Evolutionary conservation across 2,329 filamentous ascomycete species (phyloP), one percentile per base, ranked within the genome.

Genomic region (Colletotrichum sp.): DNA sequence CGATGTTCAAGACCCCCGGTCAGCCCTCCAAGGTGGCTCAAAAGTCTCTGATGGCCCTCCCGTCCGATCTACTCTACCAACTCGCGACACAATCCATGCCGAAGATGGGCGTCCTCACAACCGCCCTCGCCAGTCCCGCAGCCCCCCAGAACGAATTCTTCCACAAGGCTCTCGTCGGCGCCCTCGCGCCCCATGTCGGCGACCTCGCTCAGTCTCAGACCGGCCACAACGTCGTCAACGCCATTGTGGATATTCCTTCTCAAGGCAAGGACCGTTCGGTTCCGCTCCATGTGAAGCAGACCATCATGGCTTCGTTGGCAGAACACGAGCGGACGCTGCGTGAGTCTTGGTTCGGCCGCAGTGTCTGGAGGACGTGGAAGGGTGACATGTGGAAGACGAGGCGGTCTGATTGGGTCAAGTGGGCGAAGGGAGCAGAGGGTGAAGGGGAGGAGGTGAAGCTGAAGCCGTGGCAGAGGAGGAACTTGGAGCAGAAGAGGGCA

Each of bases 1-100:
- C 94, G 6, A 94, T 99, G 87, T 91, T 99, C 67, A 86, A 91
- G 9, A 93, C 95, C 30, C 91, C 94, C 0, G 95, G 95, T 1
- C 84, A 90, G 1, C 87, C 96, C 3, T 90, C 91, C 72, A 91
- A 91, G 67, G 89, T 96, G 13, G 90, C 98, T 36, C 95, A 97
- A 82, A 90, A 93, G 18, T 91, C 93, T n/a, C 85, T 97, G 28
- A 86, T 93, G 24, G 87, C 91, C 6, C 89, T 94, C 78, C 86
- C 88, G 13, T 83, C 85, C 61, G 90, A 88, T 69, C 90, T 86
- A 26, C 88, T 93, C 71, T 82, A 95, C 36, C 87, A 89, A 52
- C 91, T 99, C 70, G 93, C 95, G 30, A 93, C 85, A 2, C 83
- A 86, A 0, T 90, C 89, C 3, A 83, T 86, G 60, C 85, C 89